Evolutionary conservation across 495 filamentous ascomycete species (phyloP).

Genomic region (Xylaria cubensis): DNA sequence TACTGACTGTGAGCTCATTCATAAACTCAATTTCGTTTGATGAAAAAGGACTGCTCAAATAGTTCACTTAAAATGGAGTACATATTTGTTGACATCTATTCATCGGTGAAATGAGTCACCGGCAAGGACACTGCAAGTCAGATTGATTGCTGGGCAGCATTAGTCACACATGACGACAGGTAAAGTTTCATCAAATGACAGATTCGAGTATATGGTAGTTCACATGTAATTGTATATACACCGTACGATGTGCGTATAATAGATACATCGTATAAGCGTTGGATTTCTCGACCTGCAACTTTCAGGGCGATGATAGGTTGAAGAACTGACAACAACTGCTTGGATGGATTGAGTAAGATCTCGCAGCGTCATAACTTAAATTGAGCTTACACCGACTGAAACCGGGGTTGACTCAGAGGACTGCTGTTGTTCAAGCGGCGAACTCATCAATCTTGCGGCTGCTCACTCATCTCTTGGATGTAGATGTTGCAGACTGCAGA

Average conservation of each 20-base stretch:
- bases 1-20: slow-evolving; percentile 3
- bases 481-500: neutral
- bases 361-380: neutral
- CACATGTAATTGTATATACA: neutral
- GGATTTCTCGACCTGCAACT: neutral
- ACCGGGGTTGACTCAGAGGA: neutral
- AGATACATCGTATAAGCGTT: neutral
- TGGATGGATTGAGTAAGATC: neutral
- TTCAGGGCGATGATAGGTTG: neutral
- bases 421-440: neutral
- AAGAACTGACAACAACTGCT: neutral
- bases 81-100: neutral
- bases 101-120: slow-evolving; percentile 5
- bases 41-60: neutral
- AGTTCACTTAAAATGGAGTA: neutral
- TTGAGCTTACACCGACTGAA: neutral
- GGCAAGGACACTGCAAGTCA: slow-evolving; percentile 8
- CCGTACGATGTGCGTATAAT: neutral
- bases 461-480: neutral
- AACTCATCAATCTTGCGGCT: neutral
- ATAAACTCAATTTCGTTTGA: neutral
- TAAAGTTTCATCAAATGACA: neutral
- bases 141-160: neutral
- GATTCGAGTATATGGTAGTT: neutral
- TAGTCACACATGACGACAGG: neutral